Conservation (phyloP, 495 filamentous ascomycete species). For the Stereocaulon alpinum region DNA sequence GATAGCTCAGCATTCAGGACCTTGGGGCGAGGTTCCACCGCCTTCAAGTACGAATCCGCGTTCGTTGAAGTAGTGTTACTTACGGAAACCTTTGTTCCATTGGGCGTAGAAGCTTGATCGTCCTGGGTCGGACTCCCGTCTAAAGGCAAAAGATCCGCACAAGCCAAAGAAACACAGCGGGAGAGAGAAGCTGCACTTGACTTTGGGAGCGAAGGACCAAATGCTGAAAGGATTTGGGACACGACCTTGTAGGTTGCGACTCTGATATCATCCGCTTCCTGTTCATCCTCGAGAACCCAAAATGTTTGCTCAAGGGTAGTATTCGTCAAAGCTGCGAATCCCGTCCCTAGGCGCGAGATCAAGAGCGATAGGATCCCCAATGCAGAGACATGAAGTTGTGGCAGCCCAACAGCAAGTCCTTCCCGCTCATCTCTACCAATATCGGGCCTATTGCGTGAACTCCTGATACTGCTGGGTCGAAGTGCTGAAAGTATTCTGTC, state of each 20-base stretch:
- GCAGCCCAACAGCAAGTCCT: conserved; percentile 57
- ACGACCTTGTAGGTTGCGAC: conserved; percentile 48
- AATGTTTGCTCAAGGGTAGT: conserved; percentile 55
- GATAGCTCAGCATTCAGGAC: conserved; percentile 17
- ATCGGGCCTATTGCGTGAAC: conserved; percentile 48
- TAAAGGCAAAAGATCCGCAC: conserved; percentile 50
- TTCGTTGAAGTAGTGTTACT: conserved; percentile 37
- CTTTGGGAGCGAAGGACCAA: conserved; percentile 55
- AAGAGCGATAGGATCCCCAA: conserved; percentile 47
- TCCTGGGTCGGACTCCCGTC: conserved; percentile 21
- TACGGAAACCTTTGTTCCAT: conserved; percentile 27
- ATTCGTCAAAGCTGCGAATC: conserved; percentile 43
- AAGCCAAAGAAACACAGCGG: conserved; percentile 48
- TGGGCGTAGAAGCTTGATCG: conserved; percentile 22
- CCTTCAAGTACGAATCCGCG: conserved; percentile 43
- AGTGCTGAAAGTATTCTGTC: conserved; percentile 58
- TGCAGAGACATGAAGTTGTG: conserved; percentile 59
- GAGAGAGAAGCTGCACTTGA: conserved; percentile 47
- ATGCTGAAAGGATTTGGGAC: conserved; percentile 43
- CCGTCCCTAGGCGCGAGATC: conserved; percentile 42
- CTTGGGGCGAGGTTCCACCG: neutral
- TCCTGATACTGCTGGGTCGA: conserved; percentile 34
- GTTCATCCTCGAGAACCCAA: conserved; percentile 57
- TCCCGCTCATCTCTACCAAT: conserved; percentile 71
- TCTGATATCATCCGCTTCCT: conserved; percentile 46